Evolutionary conservation across 768 basidiomycete species (phyloP), one percentile per base, ranked within the genome.

Genomic region (Trichaptum fuscoviolaceum): DNA sequence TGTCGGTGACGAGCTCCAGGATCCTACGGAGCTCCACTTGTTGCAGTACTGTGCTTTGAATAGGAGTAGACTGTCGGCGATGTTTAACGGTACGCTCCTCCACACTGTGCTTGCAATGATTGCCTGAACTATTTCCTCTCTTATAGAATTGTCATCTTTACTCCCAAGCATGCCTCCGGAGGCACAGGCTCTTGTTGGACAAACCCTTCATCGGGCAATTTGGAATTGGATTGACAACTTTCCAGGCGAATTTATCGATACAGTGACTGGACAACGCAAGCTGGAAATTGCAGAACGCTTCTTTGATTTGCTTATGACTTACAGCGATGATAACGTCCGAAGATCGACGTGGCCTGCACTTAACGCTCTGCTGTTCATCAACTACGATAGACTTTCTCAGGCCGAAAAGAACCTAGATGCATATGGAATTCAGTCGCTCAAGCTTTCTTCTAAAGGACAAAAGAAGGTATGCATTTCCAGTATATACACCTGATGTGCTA

Each of bases 171-270:
- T 96, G 87, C 87, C 85, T 69, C 83, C 81, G 35, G 87, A 91
- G 57, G 85, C 88, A 0, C 92, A 93, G 66, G 75, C 84, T 17
- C 87, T 90, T 0, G 83, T 95, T 62, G 87, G 93, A 0, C 79
- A 84, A 27, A 85, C 90, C 27, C 81, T 96, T 36, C 86, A 93
- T 24, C 81, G 84, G 30, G 92, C 92, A 0, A 80, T 96, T 27
- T 96, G 95, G 94, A 93, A 90, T 69, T 96, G 93, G 93, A 87
- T 96, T 35, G 87, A 90, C 34, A 79, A 85, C 25, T 91, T 89
- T 71, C 89, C 92, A 0, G 77, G 80, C 6, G 92, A 97, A 73
- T 96, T 88, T 74, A 88, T 89, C 64, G 88, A 93, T 7, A 82
- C 86, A 5, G 82, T 94, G 42, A 80, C 83, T 10, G 79, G 81